Percentiles rank a stretch among this genome's conserved stretches.
Evolutionary conservation across 2,329 filamentous ascomycete genomes (phyloP).

Genomic region (Fusarium aywerte): DNA sequence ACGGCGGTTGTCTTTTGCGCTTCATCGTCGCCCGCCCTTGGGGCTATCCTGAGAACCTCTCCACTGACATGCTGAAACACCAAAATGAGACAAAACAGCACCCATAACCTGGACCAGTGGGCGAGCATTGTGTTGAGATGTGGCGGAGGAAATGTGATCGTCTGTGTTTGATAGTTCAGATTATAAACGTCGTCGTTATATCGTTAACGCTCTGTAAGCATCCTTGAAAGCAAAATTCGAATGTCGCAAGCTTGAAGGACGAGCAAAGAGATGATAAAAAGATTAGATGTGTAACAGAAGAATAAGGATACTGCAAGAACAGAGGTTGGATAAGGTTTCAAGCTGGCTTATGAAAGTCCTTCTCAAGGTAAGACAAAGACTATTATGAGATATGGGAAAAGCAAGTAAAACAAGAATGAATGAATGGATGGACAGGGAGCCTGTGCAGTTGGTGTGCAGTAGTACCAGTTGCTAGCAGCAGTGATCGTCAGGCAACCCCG

Average conservation of each 20-base stretch:
- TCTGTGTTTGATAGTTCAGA: neutral
- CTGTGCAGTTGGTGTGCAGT: slow-evolving; percentile 17
- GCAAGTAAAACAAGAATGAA: slow-evolving; percentile 24
- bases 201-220: slow-evolving; percentile 27
- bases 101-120: slow-evolving; percentile 50
- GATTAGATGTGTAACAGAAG: neutral
- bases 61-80: slow-evolving; percentile 53
- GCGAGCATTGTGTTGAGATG: slow-evolving; percentile 48
- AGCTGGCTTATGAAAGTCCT: slow-evolving; percentile 17
- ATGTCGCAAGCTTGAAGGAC: neutral
- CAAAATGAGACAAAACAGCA: slow-evolving; percentile 54
- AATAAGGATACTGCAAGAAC: neutral
- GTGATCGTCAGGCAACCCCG: slow-evolving; percentile 13
- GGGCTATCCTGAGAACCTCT: slow-evolving; percentile 47
- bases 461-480: slow-evolving; percentile 20
- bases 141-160: neutral
- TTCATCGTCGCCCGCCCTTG: slow-evolving; percentile 50
- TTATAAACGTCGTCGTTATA: neutral
- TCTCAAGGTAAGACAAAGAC: slow-evolving; percentile 32
- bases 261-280: neutral
- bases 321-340: slow-evolving; percentile 1
- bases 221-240: slow-evolving; percentile 28
- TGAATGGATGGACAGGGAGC: slow-evolving; percentile 19
- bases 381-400: slow-evolving; percentile 3
- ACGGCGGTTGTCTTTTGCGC: slow-evolving; percentile 24